Conservation (phyloP, 495 filamentous ascomycete species). For the Parmelia sp. region DNA sequence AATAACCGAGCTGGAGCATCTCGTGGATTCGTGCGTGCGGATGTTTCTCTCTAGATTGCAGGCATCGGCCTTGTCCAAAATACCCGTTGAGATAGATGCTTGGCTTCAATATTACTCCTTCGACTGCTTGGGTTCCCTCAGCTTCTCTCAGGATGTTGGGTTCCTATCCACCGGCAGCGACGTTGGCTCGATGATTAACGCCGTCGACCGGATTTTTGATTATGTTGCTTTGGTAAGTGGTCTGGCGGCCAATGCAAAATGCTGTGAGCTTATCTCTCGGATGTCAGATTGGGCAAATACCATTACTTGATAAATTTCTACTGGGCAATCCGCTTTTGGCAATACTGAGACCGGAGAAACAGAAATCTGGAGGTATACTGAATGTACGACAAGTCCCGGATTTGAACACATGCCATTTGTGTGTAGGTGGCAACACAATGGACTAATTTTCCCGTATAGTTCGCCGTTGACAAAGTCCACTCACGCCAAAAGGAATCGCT, state of each 20-base stretch:
- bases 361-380: constrained; percentile 1
- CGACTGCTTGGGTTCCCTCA: constrained; percentile 63
- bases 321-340: not conserved
- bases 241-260: not conserved
- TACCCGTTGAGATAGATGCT: constrained; percentile 55
- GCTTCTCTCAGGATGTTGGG: constrained; percentile 55
- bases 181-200: constrained; percentile 45
- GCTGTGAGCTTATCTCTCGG: not conserved
- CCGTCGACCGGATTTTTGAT: constrained; percentile 41
- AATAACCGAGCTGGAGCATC: constrained; percentile 68
- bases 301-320: not conserved
- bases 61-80: constrained; percentile 36
- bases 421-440: not conserved
- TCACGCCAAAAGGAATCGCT: constrained; percentile 36
- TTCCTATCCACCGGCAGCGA: constrained; percentile 55
- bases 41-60: constrained; percentile 62
- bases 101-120: constrained; percentile 81
- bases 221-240: constrained; percentile 40
- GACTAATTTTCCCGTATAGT: constrained; percentile 51
- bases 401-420: no score
- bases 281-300: not conserved
- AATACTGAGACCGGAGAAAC: not conserved
- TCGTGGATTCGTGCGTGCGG: constrained; percentile 59
- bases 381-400: not conserved
- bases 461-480: constrained; percentile 28